phyloP scores from a whole-genome alignment of 225 moss, liverwort and hornwort genomes.

The Asterella californica region DNA sequence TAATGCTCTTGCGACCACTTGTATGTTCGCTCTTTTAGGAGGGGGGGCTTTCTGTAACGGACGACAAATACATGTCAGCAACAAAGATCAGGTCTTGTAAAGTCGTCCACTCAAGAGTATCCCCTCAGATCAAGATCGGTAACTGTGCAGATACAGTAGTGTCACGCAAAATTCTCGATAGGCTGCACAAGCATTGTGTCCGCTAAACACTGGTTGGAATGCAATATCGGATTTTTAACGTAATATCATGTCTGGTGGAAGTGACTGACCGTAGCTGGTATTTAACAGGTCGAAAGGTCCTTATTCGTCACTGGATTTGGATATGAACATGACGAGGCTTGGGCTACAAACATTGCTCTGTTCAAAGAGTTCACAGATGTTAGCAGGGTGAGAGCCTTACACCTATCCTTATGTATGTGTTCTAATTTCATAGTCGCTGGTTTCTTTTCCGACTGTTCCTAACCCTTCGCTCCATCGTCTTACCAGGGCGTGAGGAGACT shows the following conservation, averaged over 20 bases:
- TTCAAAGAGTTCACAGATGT: slow-evolving; percentile 90
- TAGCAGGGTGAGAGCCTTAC: slow-evolving; percentile 59
- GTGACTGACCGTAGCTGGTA: background rate
- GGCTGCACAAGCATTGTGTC: background rate
- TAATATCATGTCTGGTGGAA: background rate
- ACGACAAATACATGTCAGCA: slow-evolving; percentile 77
- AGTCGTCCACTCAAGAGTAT: background rate
- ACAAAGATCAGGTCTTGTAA: slow-evolving; percentile 58
- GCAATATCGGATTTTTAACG: background rate
- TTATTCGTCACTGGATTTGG: slow-evolving; percentile 94
- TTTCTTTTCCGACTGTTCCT: background rate
- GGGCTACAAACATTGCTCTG: slow-evolving; percentile 78
- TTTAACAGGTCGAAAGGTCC: slow-evolving; percentile 65
- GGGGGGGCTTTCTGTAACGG: slow-evolving; percentile 97
- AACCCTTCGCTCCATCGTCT: background rate
- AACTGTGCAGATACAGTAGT: background rate
- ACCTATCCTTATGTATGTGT: background rate
- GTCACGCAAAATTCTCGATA: background rate
- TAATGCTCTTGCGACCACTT: background rate
- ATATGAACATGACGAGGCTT: slow-evolving; percentile 82
- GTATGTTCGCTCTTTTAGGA: slow-evolving; percentile 36
- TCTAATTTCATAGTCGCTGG: background rate
- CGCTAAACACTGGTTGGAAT: background rate
- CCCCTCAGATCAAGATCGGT: background rate
- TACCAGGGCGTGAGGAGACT: slow-evolving; percentile 89